A percentile compares a stretch with the other conserved stretches of the same genome.
Conservation (phyloP, 768 basidiomycete genomes). For the Porphyrellus cyaneotinctus region DNA sequence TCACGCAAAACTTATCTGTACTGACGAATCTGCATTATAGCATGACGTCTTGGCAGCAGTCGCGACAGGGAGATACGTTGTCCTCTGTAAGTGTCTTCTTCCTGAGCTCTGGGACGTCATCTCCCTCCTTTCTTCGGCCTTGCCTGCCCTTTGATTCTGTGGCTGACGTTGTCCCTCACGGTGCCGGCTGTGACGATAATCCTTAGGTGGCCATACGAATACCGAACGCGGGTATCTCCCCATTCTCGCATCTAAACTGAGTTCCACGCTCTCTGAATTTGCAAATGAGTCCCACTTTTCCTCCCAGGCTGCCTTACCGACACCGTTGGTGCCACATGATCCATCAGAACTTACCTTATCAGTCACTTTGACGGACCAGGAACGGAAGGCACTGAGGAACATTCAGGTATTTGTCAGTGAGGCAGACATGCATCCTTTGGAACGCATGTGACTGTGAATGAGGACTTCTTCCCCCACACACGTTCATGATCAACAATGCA, state of each 20-base stretch:
- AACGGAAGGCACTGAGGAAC: slow-evolving; percentile 23
- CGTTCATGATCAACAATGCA: not conserved
- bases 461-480: not conserved
- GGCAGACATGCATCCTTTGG: slow-evolving; percentile 71
- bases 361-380: slow-evolving; percentile 30
- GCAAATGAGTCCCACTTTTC: slow-evolving; percentile 16
- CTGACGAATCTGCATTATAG: slow-evolving; percentile 36
- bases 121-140: not conserved
- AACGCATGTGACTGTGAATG: slow-evolving; percentile 46
- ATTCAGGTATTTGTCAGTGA: slow-evolving; percentile 68
- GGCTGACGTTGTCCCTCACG: slow-evolving; percentile 13
- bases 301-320: slow-evolving; percentile 13
- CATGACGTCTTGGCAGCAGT: slow-evolving; percentile 85
- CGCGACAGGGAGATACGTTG: slow-evolving; percentile 70
- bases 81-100: slow-evolving; percentile 61
- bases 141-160: slow-evolving; percentile 6
- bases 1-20: not conserved
- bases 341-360: slow-evolving; percentile 15
- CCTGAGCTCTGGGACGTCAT: not conserved
- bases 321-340: slow-evolving; percentile 27
- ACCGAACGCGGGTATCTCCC: slow-evolving; percentile 93
- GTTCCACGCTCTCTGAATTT: slow-evolving; percentile 42
- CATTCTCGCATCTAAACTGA: slow-evolving; percentile 62
- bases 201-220: slow-evolving; percentile 82
- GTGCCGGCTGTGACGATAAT: slow-evolving; percentile 12